Evolutionary conservation across 352 stramenopile genomes (phyloP), one percentile per base, ranked within the genome.

Genomic region (Globisporangium viniferum): DNA sequence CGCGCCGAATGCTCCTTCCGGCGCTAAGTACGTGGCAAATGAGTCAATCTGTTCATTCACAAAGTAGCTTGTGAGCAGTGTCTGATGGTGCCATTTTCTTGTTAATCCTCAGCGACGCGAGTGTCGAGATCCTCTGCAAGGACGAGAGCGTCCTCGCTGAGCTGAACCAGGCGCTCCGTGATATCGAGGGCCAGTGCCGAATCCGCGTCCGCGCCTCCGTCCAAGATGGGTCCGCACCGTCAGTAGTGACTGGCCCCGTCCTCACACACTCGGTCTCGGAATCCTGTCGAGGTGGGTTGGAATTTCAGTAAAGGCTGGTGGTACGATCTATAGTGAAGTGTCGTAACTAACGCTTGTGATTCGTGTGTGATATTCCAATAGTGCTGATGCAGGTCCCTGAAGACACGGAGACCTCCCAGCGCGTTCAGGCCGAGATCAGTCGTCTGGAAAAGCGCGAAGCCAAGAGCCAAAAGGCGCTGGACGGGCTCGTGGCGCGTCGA

Each of bases 351-450:
- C 14, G 8, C 0, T 57, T 63, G 58, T 48, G 35, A 55, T 59
- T 29, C 59, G 1, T 53, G 22, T 62, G 44, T n/a, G 57, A 33
- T 68, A 7, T 20, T 51, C 18, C 18, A 51, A 33, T 46, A 95
- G 88, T 95, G 24, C 61, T 81, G 65, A 75, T 93, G 49, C 75
- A 75, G 14, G 79, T 96, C 1, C 83, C 86, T 3, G 69, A 90
- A 22, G 82, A 90, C 53, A 67, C 76, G 2, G 85, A 94, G 55
- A 96, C 84, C 12, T 84, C 79, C 6, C 72, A 83, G 48, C 84
- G 88, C 12, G 75, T 94, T 22, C 70, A 76, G 6, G 68, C 74
- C 9, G 88, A 96, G 66, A 81, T 94, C 31, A 64, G 68, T 5
- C 77, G 88, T 6, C 67, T 96, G 20, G 73, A 82, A 29, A 96